These are phyloP conservation scores for Exserohilum turcica DNA, from an alignment of 2,329 filamentous ascomycete species.

Conservation along the genomic window DNA sequence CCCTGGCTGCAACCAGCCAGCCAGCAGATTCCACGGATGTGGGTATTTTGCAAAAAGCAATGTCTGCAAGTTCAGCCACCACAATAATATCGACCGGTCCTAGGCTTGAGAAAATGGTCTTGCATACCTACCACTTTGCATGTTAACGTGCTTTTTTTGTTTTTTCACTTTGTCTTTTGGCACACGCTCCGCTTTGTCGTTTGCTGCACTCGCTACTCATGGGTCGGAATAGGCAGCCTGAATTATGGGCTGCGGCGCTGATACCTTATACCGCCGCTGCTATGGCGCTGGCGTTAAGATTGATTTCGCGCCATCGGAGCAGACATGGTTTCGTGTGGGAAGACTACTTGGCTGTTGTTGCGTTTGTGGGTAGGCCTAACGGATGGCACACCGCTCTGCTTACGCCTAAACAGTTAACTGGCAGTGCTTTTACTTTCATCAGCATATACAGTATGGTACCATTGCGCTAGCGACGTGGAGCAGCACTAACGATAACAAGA, in stretches of 20 bases:
- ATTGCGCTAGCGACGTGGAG: not conserved
- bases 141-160: not conserved
- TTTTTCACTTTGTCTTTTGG: not conserved
- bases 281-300: slow-evolving; percentile 21
- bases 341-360: slow-evolving; percentile 27
- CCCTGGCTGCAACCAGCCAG: not conserved
- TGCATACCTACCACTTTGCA: too few relatives aligned
- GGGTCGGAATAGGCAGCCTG: slow-evolving; percentile 22
- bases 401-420: slow-evolving; percentile 12
- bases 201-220: slow-evolving; percentile 1
- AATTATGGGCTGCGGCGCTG: slow-evolving; percentile 27
- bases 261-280: slow-evolving; percentile 27
- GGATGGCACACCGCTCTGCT: slow-evolving; percentile 1
- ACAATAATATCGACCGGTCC: not conserved
- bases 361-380: slow-evolving; percentile 24
- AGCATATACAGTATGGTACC: slow-evolving; percentile 27
- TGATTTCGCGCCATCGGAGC: slow-evolving; percentile 21
- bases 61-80: not conserved
- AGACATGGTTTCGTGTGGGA: slow-evolving; percentile 27
- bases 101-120: too few relatives aligned
- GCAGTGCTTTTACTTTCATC: slow-evolving; percentile 29
- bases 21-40: not conserved
- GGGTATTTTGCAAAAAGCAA: not conserved
- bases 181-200: not conserved
- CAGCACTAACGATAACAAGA: slow-evolving; percentile 19